Evolutionary conservation across 169 alveolate species (phyloP).

Genomic region (Perkinsus marinus): DNA sequence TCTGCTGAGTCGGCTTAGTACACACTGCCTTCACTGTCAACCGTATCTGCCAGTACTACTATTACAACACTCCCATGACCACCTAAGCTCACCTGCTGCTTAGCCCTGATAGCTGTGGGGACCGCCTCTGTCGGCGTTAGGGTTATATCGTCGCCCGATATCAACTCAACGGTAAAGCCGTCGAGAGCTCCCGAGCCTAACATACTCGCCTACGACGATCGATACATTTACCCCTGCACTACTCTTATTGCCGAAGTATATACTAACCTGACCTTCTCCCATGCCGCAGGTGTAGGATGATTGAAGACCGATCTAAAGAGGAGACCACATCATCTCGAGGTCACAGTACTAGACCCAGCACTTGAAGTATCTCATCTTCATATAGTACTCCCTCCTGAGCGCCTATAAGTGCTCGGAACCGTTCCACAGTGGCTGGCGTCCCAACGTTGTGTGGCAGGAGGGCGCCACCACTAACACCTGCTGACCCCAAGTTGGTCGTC

Average conservation of each 20-base stretch:
- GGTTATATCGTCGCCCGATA: neutral
- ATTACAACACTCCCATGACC: neutral
- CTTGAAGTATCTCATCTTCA: no score
- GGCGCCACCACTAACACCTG: neutral
- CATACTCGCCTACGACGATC: neutral
- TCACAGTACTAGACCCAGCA: neutral
- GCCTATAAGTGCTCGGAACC: neutral
- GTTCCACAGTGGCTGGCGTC: neutral
- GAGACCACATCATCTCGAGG: neutral
- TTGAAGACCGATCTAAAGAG: neutral
- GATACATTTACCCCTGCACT: no score
- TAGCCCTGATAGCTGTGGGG: no score
- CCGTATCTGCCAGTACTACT: neutral
- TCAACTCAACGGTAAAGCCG: neutral
- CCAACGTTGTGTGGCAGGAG: neutral
- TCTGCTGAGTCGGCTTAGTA: neutral
- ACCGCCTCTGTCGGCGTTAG: neutral
- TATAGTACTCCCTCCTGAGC: neutral
- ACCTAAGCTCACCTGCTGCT: neutral
- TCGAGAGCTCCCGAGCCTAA: neutral
- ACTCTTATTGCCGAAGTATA: neutral
- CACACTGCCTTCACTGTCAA: neutral
- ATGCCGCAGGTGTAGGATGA: neutral
- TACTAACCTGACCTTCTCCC: neutral
- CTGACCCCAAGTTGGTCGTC: neutral